phyloP scores from a whole-genome alignment of 179 eudicot species.

The Heliamphora ciliata region DNA sequence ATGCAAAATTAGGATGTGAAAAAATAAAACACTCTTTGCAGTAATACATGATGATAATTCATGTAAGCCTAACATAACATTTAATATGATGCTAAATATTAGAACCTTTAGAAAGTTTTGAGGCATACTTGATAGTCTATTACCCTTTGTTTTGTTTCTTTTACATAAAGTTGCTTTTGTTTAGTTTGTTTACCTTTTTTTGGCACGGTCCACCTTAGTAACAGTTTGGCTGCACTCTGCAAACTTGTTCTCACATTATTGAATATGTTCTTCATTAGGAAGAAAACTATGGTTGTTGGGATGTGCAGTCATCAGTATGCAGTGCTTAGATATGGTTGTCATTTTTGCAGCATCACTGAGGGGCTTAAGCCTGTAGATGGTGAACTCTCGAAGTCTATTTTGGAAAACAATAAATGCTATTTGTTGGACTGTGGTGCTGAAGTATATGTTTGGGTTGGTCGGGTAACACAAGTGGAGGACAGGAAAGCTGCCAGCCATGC shows the following conservation, averaged over 20 bases:
- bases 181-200: too few species aligned
- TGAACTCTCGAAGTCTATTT: constrained; percentile 69
- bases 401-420: constrained; percentile 82
- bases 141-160: not conserved
- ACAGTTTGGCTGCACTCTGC: not conserved
- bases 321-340: constrained; percentile 16
- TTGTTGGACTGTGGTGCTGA: constrained; percentile 87
- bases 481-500: constrained; percentile 78
- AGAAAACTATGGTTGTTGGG: not conserved
- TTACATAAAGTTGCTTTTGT: too few species aligned
- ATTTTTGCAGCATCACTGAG: constrained; percentile 57
- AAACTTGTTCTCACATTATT: not conserved
- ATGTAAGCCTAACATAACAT: too few species aligned
- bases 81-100: not conserved
- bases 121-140: not conserved
- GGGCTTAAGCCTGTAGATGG: constrained; percentile 53
- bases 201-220: too few species aligned
- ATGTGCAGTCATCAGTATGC: constrained; percentile 13
- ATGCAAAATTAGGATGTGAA: too few species aligned
- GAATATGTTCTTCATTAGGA: not conserved
- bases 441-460: constrained; percentile 91
- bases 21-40: too few species aligned
- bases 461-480: constrained; percentile 85
- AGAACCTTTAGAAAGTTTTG: not conserved
- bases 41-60: too few species aligned